Evolutionary conservation across 345 rosid genomes (phyloP), one percentile per base, ranked within the genome.

Genomic region (Moricandia moricandioides): DNA sequence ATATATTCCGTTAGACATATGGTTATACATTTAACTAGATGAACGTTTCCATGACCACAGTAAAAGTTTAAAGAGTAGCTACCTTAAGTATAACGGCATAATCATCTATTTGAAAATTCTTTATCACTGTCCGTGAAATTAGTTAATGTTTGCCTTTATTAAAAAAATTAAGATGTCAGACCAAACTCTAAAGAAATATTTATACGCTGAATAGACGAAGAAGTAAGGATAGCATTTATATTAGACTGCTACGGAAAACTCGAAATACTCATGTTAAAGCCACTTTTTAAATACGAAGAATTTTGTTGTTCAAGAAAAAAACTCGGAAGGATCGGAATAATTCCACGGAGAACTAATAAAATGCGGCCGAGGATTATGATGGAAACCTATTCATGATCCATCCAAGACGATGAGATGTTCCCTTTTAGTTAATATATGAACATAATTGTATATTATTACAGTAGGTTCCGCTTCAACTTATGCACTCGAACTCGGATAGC

Each of bases 401-500:
- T 17, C 56, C 31, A 21, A 55, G 60, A 24, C 7, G 60, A 10
- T 21, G 7, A 24, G 2, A 1, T n/a, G 30, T 55, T 7, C 3
- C 60, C 4, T 43, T 35, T 35, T 2, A 8, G 0, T 35, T 8
- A 7, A 7, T 35, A 35, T 35, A 2, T 35, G 2, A 54, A 18
- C 21, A 12, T 70, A 47, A 39, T 24, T 52, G 10, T 59, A 70
- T 43, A 29, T 59, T 30, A 16, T 17, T 3, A 52, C 11, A 24
- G 29, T 37, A 54, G 14, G 31, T 55, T 55, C 40, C 30, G 35
- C 76, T n/a, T 21, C 62, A 72, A 26, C 18, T 52, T 63, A 37
- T 73, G 70, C 70, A 14, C 43, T 73, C 64, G 43, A 63, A 73
- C 31, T 64, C 70, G 56, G 70, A 73, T 27, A 37, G 56, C 77